Evolutionary conservation across 768 basidiomycete species (phyloP).

Genomic region (Amanita brunnescens): DNA sequence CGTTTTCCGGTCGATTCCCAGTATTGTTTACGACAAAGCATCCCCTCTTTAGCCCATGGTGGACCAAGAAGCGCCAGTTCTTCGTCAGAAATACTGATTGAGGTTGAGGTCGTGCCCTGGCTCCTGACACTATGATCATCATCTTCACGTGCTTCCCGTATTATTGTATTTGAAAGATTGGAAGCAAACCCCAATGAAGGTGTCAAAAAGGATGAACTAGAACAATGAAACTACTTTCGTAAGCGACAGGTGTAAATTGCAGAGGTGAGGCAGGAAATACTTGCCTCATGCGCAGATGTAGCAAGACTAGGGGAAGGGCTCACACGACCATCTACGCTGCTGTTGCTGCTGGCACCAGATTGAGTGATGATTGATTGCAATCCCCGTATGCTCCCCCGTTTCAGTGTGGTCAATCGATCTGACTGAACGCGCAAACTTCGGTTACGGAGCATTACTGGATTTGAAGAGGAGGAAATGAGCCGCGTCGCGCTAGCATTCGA

Average conservation of each 20-base stretch:
- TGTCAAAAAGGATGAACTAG: slow-evolving; percentile 62
- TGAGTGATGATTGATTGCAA: slow-evolving; percentile 71
- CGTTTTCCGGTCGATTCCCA: slow-evolving; percentile 82
- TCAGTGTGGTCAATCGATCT: slow-evolving; percentile 69
- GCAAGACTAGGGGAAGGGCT: slow-evolving; percentile 94
- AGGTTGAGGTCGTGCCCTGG: slow-evolving; percentile 55
- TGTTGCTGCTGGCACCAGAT: slow-evolving; percentile 63
- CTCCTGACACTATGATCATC: slow-evolving; percentile 67
- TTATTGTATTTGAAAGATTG: slow-evolving; percentile 93
- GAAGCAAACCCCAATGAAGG: slow-evolving; percentile 95
- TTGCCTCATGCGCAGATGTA: slow-evolving; percentile 78
- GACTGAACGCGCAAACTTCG: slow-evolving; percentile 64
- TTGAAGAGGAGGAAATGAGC: slow-evolving; percentile 47
- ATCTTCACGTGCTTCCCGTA: slow-evolving; percentile 89
- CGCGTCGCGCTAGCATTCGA: slow-evolving; percentile 38
- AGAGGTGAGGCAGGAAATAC: slow-evolving; percentile 7
- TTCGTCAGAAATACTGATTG: slow-evolving; percentile 87
- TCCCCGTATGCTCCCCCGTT: slow-evolving; percentile 89
- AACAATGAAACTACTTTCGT: slow-evolving; percentile 14
- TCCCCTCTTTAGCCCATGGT: slow-evolving; percentile 99
- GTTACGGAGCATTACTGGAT: slow-evolving; percentile 53
- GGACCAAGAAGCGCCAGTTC: slow-evolving; percentile 91
- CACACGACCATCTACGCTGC: slow-evolving; percentile 78
- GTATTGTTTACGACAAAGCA: slow-evolving; percentile 90
- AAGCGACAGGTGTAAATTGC: too few relatives aligned